Evolutionary conservation across 2,329 filamentous ascomycete species (phyloP).

Genomic region (Rachicladosporium sp.): DNA sequence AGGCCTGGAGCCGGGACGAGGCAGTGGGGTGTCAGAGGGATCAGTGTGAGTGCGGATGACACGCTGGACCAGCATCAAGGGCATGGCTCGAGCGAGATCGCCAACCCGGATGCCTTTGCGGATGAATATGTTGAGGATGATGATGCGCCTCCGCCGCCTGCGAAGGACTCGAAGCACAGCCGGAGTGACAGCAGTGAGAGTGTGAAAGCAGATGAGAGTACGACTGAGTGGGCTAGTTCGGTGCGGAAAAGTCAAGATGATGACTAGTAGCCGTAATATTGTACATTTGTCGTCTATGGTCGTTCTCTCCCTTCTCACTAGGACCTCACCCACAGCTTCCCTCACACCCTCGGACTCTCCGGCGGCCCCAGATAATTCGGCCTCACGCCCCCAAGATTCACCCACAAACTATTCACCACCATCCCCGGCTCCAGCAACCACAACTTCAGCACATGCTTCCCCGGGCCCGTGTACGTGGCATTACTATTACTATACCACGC

Average conservation of each 20-base stretch:
- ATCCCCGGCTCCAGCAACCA: conserved; percentile 36
- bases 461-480: conserved; percentile 21
- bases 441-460: conserved; percentile 32
- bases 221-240: too few species aligned
- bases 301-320: too few species aligned
- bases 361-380: conserved; percentile 25
- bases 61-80: conserved; percentile 26
- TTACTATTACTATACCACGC: conserved; percentile 38
- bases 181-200: too few species aligned
- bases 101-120: conserved; percentile 36
- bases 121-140: conserved; percentile 28
- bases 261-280: too few species aligned
- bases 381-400: conserved; percentile 23
- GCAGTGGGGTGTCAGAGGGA: conserved; percentile 45
- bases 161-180: conserved; percentile 7
- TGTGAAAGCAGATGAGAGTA: too few species aligned
- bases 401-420: conserved; percentile 26
- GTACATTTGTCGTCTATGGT: too few species aligned
- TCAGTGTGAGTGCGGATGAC: conserved; percentile 49
- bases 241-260: too few species aligned
- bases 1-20: conserved; percentile 22
- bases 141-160: conserved; percentile 23
- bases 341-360: conserved; percentile 20
- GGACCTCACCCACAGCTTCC: too few species aligned
- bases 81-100: conserved; percentile 18